phyloP scores from a whole-genome alignment of 208 protist genomes.

The Acanthamoeba lenticulata region DNA sequence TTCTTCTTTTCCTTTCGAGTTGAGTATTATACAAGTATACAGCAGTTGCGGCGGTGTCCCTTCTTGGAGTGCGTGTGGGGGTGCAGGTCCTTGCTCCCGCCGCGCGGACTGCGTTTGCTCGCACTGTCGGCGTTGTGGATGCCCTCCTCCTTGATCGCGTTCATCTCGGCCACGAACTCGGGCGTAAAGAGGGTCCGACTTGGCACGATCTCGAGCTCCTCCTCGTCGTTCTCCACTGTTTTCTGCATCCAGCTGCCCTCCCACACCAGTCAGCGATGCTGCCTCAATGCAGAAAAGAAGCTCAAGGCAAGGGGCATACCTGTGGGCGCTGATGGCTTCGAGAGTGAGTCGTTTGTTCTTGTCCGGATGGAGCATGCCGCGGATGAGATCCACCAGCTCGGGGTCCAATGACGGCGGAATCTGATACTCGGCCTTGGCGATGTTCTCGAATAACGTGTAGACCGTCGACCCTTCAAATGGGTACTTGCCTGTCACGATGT shows the following conservation, averaged over 20 bases:
- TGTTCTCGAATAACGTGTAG: constrained; percentile 63
- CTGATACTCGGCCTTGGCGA: constrained; percentile 62
- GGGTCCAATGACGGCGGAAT: constrained; percentile 34
- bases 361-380: constrained; percentile 37
- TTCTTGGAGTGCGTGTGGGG: neutral
- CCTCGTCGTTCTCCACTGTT: neutral
- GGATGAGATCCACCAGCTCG: constrained; percentile 14
- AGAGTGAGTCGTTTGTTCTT: constrained; percentile 37
- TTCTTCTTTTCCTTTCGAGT: no score
- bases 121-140: neutral
- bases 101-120: neutral
- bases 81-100: neutral
- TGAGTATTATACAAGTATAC: constrained; percentile 26
- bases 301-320: neutral
- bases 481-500: constrained; percentile 38
- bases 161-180: constrained; percentile 53
- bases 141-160: constrained; percentile 12
- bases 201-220: constrained; percentile 16
- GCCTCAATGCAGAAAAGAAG: neutral
- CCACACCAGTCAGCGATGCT: neutral
- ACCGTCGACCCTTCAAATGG: constrained; percentile 56
- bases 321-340: neutral
- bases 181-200: constrained; percentile 55
- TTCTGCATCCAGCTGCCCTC: neutral
- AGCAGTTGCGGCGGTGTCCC: neutral